Evolutionary conservation across 495 filamentous ascomycete species (phyloP).

Genomic region (Aspergillus indologenus): DNA sequence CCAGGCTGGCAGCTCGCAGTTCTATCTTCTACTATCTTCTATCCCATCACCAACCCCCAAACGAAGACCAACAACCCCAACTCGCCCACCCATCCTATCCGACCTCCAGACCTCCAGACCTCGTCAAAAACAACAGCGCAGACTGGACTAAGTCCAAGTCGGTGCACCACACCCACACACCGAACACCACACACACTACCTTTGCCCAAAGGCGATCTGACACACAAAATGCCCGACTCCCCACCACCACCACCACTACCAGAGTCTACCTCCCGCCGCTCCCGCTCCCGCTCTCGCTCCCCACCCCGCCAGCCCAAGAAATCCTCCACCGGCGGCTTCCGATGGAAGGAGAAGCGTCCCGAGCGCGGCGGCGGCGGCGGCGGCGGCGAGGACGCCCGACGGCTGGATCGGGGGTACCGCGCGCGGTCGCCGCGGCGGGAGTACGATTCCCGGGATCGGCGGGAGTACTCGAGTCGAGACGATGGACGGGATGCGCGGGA

Average conservation of each 20-base stretch:
- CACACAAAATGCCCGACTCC: conserved; percentile 9
- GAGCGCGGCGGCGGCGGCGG: conserved; percentile 5
- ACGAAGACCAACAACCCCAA: background rate
- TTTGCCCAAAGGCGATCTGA: too few species aligned
- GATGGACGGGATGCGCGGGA: too few species aligned
- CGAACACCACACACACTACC: background rate
- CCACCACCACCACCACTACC: conserved; percentile 4
- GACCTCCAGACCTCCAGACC: background rate
- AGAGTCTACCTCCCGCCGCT: background rate
- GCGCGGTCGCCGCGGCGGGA: conserved; percentile 10
- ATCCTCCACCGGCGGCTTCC: conserved; percentile 10
- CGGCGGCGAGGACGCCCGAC: conserved; percentile 2
- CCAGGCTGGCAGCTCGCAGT: too few species aligned
- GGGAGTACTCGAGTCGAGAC: too few species aligned
- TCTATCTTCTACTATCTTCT: too few species aligned
- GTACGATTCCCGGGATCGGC: background rate
- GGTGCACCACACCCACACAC: background rate
- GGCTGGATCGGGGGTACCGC: conserved; percentile 12
- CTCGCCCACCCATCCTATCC: background rate
- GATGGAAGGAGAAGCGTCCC: conserved; percentile 20
- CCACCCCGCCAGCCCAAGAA: conserved; percentile 17
- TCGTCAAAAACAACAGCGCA: background rate
- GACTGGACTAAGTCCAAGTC: background rate
- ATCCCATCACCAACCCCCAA: background rate
- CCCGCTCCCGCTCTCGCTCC: conserved; percentile 17